Evolutionary conservation across 1,284 basidiomycete genomes (phyloP).

Genomic region (Flammula alnicola): DNA sequence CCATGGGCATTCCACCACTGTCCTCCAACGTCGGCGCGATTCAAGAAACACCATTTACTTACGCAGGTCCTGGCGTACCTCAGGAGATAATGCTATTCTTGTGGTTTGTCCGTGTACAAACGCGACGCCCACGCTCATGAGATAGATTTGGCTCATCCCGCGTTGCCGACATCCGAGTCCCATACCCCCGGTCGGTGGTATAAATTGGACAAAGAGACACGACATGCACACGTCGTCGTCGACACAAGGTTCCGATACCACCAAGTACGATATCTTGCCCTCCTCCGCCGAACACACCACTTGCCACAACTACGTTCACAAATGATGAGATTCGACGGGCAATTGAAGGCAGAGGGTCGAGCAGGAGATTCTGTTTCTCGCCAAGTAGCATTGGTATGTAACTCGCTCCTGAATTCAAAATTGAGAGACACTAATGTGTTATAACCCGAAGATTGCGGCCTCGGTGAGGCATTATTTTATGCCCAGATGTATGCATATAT

Average conservation of each 20-base stretch:
- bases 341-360: slow-evolving; percentile 17
- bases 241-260: neutral
- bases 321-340: slow-evolving; percentile 16
- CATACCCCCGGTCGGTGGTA: slow-evolving; percentile 10
- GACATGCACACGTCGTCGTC: slow-evolving; percentile 12
- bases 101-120: neutral
- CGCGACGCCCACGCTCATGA: slow-evolving; percentile 23
- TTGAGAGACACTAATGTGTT: neutral
- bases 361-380: slow-evolving; percentile 18
- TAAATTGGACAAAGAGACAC: slow-evolving; percentile 11
- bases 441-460: slow-evolving; percentile 15
- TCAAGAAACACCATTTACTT: too few relatives aligned
- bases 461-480: slow-evolving; percentile 11
- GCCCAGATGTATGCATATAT: neutral
- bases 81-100: neutral
- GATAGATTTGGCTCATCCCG: slow-evolving; percentile 14
- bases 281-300: neutral
- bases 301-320: neutral
- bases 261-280: neutral
- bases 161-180: slow-evolving; percentile 16
- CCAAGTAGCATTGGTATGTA: slow-evolving; percentile 21
- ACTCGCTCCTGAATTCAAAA: neutral
- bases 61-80: too few relatives aligned
- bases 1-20: neutral
- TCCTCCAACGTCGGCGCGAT: neutral